Base-by-base conservation (phyloP, 1,284 basidiomycete genomes). In the Athelia sp. region DNA sequence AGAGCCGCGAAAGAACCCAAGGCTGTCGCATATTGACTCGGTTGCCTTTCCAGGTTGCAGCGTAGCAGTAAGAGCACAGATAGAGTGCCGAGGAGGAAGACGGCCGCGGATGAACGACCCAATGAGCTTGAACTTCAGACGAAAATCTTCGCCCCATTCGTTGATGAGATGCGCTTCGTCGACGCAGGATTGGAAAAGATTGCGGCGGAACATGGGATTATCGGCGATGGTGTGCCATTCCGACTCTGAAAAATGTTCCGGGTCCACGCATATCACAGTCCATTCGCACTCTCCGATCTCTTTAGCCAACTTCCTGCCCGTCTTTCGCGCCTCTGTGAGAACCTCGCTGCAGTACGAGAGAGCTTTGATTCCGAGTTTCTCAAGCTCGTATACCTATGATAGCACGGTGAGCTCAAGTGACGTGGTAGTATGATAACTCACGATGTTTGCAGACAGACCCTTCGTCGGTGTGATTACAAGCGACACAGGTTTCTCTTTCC, bases 81-180 rank as follows among this genome's bases (percentile, higher is more conserved):
- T n/a, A n/a, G n/a, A n/a, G n/a, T n/a, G n/a, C n/a, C n/a, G n/a
- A n/a, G n/a, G n/a, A n/a, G n/a, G n/a, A n/a, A n/a, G n/a, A n/a
- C n/a, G n/a, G n/a, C 55, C 53, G 10, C 50, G 46, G 19, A 55
- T 35, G 31, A 58, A 56, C 1, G 47, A n/a, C 11, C 57, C 57
- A 45, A 56, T 54, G 42, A 43, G 43, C 13, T 42, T 26, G 36
- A 50, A 58, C 1, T 44, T 11, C 1, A 50, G 45, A 1, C 55
- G 26, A 43, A 58, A 56, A 10, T 45, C 31, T 3, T 13, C 18
- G n/a, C 54, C 54, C 53, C 51, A 56, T 43, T 56, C 47, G 35
- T 50, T 29, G 32, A 55, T 47, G 11, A 58, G n/a, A n/a, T n/a
- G n/a, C n/a, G n/a, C n/a, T n/a, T n/a, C n/a, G n/a, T n/a, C n/a